Conservation (phyloP, 1,284 basidiomycete genomes). For the Wallemia hederae region DNA sequence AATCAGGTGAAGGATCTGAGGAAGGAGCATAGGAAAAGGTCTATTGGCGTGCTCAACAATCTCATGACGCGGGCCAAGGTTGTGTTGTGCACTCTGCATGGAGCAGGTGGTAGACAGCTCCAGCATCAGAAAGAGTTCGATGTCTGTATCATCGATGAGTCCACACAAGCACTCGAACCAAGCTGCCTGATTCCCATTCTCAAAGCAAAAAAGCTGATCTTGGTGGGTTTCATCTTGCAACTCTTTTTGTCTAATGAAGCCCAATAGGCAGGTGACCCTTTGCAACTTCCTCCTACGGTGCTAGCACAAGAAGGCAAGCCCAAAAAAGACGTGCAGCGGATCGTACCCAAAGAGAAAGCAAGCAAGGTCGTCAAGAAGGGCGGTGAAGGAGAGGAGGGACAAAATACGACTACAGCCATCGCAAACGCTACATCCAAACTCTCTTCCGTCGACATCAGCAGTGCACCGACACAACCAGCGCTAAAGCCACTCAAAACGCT, state of each 20-base stretch:
- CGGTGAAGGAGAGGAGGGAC: no score
- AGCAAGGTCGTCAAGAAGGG: neutral
- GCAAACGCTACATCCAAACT: no score
- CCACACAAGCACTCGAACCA: conserved; percentile 83
- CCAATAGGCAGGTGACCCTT: conserved; percentile 17
- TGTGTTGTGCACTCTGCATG: conserved; percentile 75
- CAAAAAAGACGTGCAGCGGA: conserved; percentile 5
- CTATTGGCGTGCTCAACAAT: conserved; percentile 46
- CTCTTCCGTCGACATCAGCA: no score
- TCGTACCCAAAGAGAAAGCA: neutral
- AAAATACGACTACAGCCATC: no score
- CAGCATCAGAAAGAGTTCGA: conserved; percentile 43
- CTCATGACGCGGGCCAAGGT: conserved; percentile 52
- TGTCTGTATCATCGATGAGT: conserved; percentile 73
- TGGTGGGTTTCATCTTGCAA: conserved; percentile 30
- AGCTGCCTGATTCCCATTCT: conserved; percentile 90
- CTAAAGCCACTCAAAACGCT: conserved; percentile 40
- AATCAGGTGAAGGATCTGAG: conserved; percentile 63
- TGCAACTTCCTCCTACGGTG: conserved; percentile 59
- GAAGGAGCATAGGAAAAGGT: conserved; percentile 75
- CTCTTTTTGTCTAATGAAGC: neutral
- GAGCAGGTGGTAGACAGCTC: conserved; percentile 50
- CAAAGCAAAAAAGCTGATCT: conserved; percentile 56
- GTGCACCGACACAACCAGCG: neutral
- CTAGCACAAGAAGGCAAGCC: conserved; percentile 23